phyloP scores from a whole-genome alignment of 176 grass and related monocot species.

The Paspalum vaginatum region DNA sequence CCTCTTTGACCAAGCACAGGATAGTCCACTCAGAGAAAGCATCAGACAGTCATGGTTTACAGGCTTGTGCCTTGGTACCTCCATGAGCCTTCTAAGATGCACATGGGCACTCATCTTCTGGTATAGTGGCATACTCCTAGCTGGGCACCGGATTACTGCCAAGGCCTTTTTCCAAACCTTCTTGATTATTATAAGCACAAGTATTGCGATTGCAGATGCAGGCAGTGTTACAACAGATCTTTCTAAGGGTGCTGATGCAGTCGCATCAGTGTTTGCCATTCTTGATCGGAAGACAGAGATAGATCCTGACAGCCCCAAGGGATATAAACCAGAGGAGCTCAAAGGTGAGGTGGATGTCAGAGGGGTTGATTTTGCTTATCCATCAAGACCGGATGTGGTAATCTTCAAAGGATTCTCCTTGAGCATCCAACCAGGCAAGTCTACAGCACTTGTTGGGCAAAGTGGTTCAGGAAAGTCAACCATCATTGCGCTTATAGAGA shows the following conservation, averaged over 20 bases:
- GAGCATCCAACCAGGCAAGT: conserved; percentile 75
- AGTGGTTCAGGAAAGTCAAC: conserved; percentile 98
- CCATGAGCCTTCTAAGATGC: conserved; percentile 74
- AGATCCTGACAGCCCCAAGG: conserved; percentile 68
- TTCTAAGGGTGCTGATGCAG: conserved; percentile 83
- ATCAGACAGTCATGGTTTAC: conserved; percentile 82
- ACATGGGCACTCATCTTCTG: conserved; percentile 96
- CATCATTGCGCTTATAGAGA: conserved; percentile 84
- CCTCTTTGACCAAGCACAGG: conserved; percentile 69
- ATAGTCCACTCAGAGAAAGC: conserved; percentile 69
- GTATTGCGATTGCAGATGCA: conserved; percentile 89
- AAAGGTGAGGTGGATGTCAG: conserved; percentile 79
- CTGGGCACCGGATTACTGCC: conserved; percentile 57
- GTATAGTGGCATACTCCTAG: conserved; percentile 79
- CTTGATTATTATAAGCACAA: conserved; percentile 89
- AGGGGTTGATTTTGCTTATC: conserved; percentile 78
- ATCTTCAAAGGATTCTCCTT: conserved; percentile 89
- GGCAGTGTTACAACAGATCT: conserved; percentile 94
- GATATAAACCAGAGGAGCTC: conserved; percentile 61
- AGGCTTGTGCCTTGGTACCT: conserved; percentile 72
- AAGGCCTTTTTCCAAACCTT: conserved; percentile 92
- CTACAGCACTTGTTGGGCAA: conserved; percentile 87
- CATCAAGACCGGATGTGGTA: conserved; percentile 67
- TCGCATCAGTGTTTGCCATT: conserved; percentile 77
- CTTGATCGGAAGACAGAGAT: conserved; percentile 76